These are phyloP conservation scores for Allium cepa DNA, from an alignment of 106 monocot genomes.

Conservation along the genomic window DNA sequence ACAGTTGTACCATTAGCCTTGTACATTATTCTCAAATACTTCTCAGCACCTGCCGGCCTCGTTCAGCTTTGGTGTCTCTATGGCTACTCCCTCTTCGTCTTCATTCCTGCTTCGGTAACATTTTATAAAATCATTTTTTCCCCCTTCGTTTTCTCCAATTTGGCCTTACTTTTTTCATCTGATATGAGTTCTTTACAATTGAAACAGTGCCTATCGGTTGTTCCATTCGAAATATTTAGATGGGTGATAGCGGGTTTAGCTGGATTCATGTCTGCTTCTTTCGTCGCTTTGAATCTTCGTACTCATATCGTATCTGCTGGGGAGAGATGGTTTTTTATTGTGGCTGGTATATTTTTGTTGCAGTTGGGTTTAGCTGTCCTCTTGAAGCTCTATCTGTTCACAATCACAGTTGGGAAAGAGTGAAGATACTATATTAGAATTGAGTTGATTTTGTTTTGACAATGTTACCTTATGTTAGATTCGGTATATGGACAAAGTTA, in stretches of 20 bases:
- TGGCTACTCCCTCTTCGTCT: constrained; percentile 83
- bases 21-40: constrained; percentile 82
- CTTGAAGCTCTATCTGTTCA: constrained; percentile 85
- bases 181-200: not conserved
- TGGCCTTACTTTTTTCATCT: not conserved
- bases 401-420: constrained; percentile 49
- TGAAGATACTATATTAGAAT: not conserved
- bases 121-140: not conserved
- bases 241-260: constrained; percentile 88
- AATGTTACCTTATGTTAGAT: not conserved
- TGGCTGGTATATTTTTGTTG: constrained; percentile 76
- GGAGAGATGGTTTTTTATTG: constrained; percentile 83
- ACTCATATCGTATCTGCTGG: constrained; percentile 78
- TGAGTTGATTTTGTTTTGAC: not conserved
- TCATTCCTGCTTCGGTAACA: constrained; percentile 90
- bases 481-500: not conserved
- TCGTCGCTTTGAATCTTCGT: constrained; percentile 79
- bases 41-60: constrained; percentile 80
- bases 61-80: constrained; percentile 86
- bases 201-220: constrained; percentile 71
- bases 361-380: constrained; percentile 69
- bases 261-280: constrained; percentile 90
- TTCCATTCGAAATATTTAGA: constrained; percentile 86
- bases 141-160: not conserved
- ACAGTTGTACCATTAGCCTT: constrained; percentile 68